phyloP scores from a whole-genome alignment of 352 stramenopile genomes.

The Globisporangium carolinianum region DNA sequence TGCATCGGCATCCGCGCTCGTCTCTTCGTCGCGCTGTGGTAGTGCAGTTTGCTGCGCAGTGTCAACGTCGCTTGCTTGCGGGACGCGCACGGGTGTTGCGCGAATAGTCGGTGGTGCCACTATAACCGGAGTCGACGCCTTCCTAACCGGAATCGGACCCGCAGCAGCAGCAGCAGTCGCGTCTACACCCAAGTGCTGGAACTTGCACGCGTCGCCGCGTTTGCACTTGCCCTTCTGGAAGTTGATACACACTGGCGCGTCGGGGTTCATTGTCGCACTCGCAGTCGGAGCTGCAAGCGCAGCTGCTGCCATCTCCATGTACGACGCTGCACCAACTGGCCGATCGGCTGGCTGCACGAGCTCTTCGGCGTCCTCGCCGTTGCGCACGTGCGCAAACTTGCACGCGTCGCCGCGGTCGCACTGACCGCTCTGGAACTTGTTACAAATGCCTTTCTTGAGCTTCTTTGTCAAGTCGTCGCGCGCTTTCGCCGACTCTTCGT shows the following conservation, averaged over 20 bases:
- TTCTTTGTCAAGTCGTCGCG: slow-evolving; percentile 72
- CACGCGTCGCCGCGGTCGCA: slow-evolving; percentile 56
- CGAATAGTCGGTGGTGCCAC: slow-evolving; percentile 1
- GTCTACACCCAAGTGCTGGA: slow-evolving; percentile 36
- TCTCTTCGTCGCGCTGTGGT: slow-evolving; percentile 22
- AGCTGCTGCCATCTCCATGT: slow-evolving; percentile 17
- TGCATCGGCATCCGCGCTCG: slow-evolving; percentile 31
- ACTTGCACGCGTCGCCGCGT: slow-evolving; percentile 46
- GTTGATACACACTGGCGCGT: slow-evolving; percentile 64
- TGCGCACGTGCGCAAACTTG: slow-evolving; percentile 68
- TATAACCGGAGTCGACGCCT: neutral
- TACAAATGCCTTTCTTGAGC: slow-evolving; percentile 68
- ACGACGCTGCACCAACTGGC: slow-evolving; percentile 16
- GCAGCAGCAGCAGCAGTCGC: slow-evolving; percentile 6
- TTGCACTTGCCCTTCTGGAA: slow-evolving; percentile 70
- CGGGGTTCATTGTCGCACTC: slow-evolving; percentile 19
- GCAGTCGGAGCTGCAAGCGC: slow-evolving; percentile 1
- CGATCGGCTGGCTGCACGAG: slow-evolving; percentile 29
- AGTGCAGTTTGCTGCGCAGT: neutral
- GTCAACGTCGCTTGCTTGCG: slow-evolving; percentile 7
- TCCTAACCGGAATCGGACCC: neutral
- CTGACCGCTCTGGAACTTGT: slow-evolving; percentile 61
- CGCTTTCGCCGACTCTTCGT: slow-evolving; percentile 57
- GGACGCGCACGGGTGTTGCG: slow-evolving; percentile 6
- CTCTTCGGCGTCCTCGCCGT: slow-evolving; percentile 49